A percentile compares a stretch with the other conserved stretches of the same genome.
Conservation (phyloP, 1,284 basidiomycete species). For the Pseudozyma thailandica region DNA sequence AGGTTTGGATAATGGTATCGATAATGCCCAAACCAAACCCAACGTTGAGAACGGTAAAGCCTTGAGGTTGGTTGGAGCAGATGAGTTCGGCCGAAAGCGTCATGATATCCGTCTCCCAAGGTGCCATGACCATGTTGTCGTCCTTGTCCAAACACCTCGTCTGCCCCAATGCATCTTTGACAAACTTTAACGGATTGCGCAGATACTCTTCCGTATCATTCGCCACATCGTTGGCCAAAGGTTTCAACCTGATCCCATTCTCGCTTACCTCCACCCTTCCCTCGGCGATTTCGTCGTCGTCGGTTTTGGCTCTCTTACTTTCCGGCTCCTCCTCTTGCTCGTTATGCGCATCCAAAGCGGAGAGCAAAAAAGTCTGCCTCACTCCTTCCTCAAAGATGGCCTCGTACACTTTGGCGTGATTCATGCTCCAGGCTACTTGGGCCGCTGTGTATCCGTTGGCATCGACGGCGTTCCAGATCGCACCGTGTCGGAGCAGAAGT, state of each 20-base stretch:
- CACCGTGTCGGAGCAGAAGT: slow-evolving; percentile 81
- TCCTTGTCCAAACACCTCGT: slow-evolving; percentile 79
- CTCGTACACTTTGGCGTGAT: slow-evolving; percentile 52
- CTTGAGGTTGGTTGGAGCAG: slow-evolving; percentile 63
- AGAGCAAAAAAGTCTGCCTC: slow-evolving; percentile 55
- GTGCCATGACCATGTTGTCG: slow-evolving; percentile 77
- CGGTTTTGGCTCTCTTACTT: slow-evolving; percentile 7
- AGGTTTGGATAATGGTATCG: slow-evolving; percentile 81
- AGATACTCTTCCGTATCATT: slow-evolving; percentile 80
- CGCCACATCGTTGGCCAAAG: slow-evolving; percentile 44
- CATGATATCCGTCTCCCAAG: slow-evolving; percentile 70
- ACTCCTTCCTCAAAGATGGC: slow-evolving; percentile 69
- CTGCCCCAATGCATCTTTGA: slow-evolving; percentile 75
- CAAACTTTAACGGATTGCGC: slow-evolving; percentile 77
- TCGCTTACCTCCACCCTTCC: slow-evolving; percentile 59
- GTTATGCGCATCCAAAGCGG: slow-evolving; percentile 26
- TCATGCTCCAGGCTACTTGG: slow-evolving; percentile 61
- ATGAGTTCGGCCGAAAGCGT: slow-evolving; percentile 49
- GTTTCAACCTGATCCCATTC: slow-evolving; percentile 68
- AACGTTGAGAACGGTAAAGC: slow-evolving; percentile 83
- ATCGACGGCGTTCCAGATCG: slow-evolving; percentile 83
- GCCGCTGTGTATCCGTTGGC: slow-evolving; percentile 59
- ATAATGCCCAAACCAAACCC: slow-evolving; percentile 97
- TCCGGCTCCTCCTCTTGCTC: slow-evolving; percentile 32
- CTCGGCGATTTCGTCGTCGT: slow-evolving; percentile 2